Evolutionary conservation across 2,329 filamentous ascomycete species (phyloP).

Genomic region (Talaromyces sp.): DNA sequence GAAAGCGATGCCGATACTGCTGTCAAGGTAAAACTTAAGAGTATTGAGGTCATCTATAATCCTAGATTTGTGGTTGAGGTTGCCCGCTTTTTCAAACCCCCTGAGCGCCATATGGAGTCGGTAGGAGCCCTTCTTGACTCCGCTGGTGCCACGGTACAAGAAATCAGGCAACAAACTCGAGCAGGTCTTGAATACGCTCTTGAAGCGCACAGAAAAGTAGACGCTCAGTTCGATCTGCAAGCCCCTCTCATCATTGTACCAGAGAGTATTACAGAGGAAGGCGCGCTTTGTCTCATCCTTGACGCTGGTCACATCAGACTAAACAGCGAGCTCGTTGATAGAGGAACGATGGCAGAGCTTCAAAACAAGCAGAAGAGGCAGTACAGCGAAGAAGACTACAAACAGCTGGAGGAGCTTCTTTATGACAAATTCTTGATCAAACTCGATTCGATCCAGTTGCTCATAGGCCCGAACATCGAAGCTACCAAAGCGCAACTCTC

Average conservation of each 20-base stretch:
- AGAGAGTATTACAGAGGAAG: constrained; percentile 78
- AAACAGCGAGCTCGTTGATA: constrained; percentile 88
- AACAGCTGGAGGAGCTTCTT: constrained; percentile 85
- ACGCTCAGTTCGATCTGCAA: constrained; percentile 91
- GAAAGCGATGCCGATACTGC: constrained; percentile 90
- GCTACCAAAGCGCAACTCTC: constrained; percentile 80
- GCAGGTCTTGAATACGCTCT: constrained; percentile 94
- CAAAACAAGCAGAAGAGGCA: constrained; percentile 84
- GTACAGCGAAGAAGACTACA: constrained; percentile 86
- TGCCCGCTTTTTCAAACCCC: constrained; percentile 92
- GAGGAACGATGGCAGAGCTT: constrained; percentile 82
- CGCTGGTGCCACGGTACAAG: constrained; percentile 92
- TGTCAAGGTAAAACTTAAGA: constrained; percentile 85
- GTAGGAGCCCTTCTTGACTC: constrained; percentile 94
- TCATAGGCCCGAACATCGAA: constrained; percentile 91
- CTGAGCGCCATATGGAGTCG: constrained; percentile 96
- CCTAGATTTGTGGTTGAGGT: constrained; percentile 88
- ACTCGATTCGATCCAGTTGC: constrained; percentile 86
- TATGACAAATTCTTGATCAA: constrained; percentile 97
- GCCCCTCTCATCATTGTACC: constrained; percentile 95
- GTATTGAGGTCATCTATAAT: constrained; percentile 96
- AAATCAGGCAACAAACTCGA: constrained; percentile 88
- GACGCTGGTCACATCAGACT: constrained; percentile 96
- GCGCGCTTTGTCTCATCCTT: constrained; percentile 83
- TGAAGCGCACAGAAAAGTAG: constrained; percentile 96